Base-by-base conservation (phyloP, 176 grass and related monocot genomes). In the Musa schizocarpa region DNA sequence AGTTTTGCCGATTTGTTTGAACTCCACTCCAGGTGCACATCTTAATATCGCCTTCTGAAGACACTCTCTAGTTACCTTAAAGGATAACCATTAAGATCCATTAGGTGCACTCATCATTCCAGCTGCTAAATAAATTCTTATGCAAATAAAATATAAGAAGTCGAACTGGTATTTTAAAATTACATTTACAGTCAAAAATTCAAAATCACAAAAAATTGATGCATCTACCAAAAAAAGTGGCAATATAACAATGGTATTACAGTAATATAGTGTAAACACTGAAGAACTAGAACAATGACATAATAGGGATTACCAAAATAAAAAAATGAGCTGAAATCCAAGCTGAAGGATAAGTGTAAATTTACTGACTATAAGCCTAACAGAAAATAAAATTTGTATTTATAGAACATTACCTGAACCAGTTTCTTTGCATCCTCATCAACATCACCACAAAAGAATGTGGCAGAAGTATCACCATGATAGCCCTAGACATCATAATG, bases 401-500 rank as follows among this genome's bases (percentile, higher is more conserved):
- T 69, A 63, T 65, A 69, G 52, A 61, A 11, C 9, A 20, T 87
- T 71, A 98, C 90, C 90, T 98, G 82, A 69, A 93, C 88, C 78
- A 98, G 84, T 81, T 89, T 86, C 90, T 83, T 98, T 72, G 94
- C 94, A 87, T 89, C 64, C 9, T 89, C 90, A 72, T 93, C 82
- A 70, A 93, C 94, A 65, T 93, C 75, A 59, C 90, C 94, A 72
- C 94, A 91, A 1, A 98, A 79, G 79, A 98, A 93, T 85, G 94
- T 98, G 61, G 90, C 80, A 2, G 94, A 98, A 76, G 94, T 98
- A 81, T 98, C 90, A 69, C 90, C 94, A 85, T 98, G 94, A 87
- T 91, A 93, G n/a, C 94, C 94, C 94, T 98, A 79, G 25, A 89
- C 79, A 69, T 13, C 53, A 56, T 27, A 74, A 14, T 73, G 54